Conservation (phyloP, 2,329 filamentous ascomycete species). For the Coniochaeta pulveracea region DNA sequence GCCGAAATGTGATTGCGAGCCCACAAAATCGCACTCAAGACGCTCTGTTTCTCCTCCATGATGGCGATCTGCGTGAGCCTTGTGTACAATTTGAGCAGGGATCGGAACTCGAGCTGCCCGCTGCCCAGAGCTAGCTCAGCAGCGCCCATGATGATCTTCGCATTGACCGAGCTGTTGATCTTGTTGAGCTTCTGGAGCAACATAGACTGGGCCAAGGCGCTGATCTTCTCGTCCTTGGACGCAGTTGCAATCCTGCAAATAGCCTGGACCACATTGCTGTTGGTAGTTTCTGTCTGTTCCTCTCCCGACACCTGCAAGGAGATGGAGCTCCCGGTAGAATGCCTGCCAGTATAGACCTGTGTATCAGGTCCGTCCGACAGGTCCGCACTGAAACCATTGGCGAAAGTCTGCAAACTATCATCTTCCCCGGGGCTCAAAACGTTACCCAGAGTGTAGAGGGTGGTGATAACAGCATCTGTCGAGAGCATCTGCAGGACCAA, state of each 20-base stretch:
- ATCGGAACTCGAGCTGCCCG: conserved; percentile 71
- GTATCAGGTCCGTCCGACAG: conserved; percentile 24
- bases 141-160: conserved; percentile 73
- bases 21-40: conserved; percentile 67
- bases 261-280: conserved; percentile 85
- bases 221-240: conserved; percentile 83
- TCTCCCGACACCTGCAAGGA: conserved; percentile 66
- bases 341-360: conserved; percentile 39
- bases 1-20: conserved; percentile 71
- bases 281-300: conserved; percentile 66
- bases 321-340: conserved; percentile 63
- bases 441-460: conserved; percentile 92
- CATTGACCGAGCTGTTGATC: conserved; percentile 69
- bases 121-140: conserved; percentile 68
- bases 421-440: conserved; percentile 67
- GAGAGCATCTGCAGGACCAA: conserved; percentile 73
- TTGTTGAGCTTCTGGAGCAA: conserved; percentile 91
- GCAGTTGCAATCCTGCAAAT: conserved; percentile 81
- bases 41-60: conserved; percentile 51
- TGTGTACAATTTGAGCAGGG: conserved; percentile 73
- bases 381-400: conserved; percentile 39
- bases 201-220: conserved; percentile 86
- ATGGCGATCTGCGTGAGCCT: conserved; percentile 65
- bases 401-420: conserved; percentile 31
- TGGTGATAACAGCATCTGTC: conserved; percentile 88